Base-by-base conservation (phyloP, 176 grass and related monocot genomes). In the Oryza meridionalis region DNA sequence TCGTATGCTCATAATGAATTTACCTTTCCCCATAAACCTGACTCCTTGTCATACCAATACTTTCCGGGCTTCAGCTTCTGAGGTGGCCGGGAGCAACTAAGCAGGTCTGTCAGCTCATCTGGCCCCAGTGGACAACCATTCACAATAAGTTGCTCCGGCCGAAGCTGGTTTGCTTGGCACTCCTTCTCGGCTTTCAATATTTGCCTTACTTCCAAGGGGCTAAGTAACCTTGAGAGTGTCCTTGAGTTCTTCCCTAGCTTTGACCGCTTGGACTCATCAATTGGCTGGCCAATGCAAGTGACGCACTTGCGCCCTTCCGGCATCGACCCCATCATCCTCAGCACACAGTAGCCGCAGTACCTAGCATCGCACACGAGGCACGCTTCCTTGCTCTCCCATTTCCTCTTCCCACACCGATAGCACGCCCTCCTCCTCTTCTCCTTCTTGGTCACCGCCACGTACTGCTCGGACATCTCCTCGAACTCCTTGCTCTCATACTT, bases 121-220 rank as follows among this genome's bases (percentile, higher is more conserved):
- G 84, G 80, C 70, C 89, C 85, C 69, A 98, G 51, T 0, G 96
- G 93, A 44, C 33, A 92, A 26, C 85, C 81, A 17, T 98, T 98
- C 32, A 98, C 93, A 19, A 95, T 70, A 72, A 98, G 80, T 11
- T 95, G 96, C 53, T 98, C 91, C 0, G 96, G 96, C 14, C 87
- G 91, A 47, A 98, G 96, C 88, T 98, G 96, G 46, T 98, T 98
- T 2, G 89, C 91, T 40, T 89, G 91, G 72, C 96, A 98, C 82
- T 98, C 96, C 85, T 95, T 94, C 89, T 98, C 96, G 4, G 93
- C 93, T 88, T 94, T 98, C 89, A 98, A 76, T 27, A 98, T 95
- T 75, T 98, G 96, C 67, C 91, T 95, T 11, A 98, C 96, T 79
- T 98, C 96, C 81, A 94, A 81, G 0, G 89, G 96, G 71, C 93